Percentiles rank a stretch among this genome's conserved stretches.
These are phyloP conservation scores for Rauvolfia tetraphylla DNA, from an alignment of 257 asterid genomes.

Conservation along the genomic window DNA sequence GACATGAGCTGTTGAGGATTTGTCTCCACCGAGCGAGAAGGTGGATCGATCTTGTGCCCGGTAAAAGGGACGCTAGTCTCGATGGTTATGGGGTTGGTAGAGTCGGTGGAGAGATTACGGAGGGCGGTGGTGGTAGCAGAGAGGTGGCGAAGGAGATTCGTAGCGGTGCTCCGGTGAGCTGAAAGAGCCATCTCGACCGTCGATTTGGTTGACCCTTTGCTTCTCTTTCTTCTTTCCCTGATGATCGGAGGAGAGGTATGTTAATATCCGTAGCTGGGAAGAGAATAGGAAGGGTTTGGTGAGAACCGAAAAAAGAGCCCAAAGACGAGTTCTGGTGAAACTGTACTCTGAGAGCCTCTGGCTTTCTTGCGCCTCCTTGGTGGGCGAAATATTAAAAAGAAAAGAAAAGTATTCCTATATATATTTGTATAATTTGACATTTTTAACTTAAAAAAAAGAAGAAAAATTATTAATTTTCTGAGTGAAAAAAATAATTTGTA, in stretches of 20 bases:
- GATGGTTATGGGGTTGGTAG: constrained; percentile 55
- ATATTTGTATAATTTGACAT: too few relatives aligned
- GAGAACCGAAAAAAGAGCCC: too few relatives aligned
- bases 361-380: too few relatives aligned
- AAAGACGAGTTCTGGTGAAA: too few relatives aligned
- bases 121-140: constrained; percentile 28
- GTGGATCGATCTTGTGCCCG: constrained; percentile 83
- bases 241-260: too few relatives aligned
- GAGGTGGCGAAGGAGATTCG: constrained; percentile 32
- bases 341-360: too few relatives aligned
- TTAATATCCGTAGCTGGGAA: neutral
- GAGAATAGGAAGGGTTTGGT: neutral
- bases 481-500: too few relatives aligned
- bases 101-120: constrained; percentile 54
- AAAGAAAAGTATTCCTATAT: too few relatives aligned
- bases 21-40: constrained; percentile 75
- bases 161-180: constrained; percentile 43
- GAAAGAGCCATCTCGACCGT: constrained; percentile 58
- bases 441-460: too few relatives aligned
- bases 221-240: neutral
- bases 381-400: too few relatives aligned
- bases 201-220: neutral
- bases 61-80: constrained; percentile 90
- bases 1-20: constrained; percentile 57
- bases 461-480: too few relatives aligned